Evolutionary conservation across 1,284 basidiomycete species (phyloP), one percentile per base, ranked within the genome.

Genomic region (Pseudomicrostroma phylloplanum): DNA sequence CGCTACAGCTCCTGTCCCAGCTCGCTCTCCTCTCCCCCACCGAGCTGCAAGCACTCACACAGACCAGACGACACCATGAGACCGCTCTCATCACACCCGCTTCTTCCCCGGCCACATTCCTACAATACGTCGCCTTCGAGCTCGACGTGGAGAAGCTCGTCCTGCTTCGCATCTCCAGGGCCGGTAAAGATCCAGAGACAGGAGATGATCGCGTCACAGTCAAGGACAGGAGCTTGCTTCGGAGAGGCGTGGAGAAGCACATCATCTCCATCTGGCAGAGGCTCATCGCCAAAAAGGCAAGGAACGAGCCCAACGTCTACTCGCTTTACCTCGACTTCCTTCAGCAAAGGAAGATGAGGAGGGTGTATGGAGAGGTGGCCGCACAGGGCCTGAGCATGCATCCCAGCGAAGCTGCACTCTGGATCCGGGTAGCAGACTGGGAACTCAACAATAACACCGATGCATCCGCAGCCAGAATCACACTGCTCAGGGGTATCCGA

Each of bases 71-170:
- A 12, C 83, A 82, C 30, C 91, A 90, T 76, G 93, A 96, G 81
- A 88, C 86, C 1, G 85, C 88, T 1, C 85, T 96, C 55, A 85
- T 96, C 13, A 85, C 92, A 55, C 85, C 89, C 61, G 85, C 89
- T 43, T 87, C 90, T 2, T 87, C 89, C 78, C 92, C 92, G 81
- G 83, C 85, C 19, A 93, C 97, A 81, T 97, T 88, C 81, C 82
- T 94, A 72, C 87, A 89, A 58, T 97, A 98, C 82, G 88, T 87
- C 49, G 86, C 89, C 25, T 96, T 96, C 80, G 93, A 97, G 82
- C 21, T 23, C 21, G 51, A 54, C 51, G 13, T 54, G 6, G 51
- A 54, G 21, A 17, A 54, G 51, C 51, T 54, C 3, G 26, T 25
- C 6, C 25, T 13, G 2, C 21, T 54, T 4, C 51, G 51, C 21